A percentile compares a stretch with the other conserved stretches of the same genome.
phyloP scores from a whole-genome alignment of 73 alveolate genomes.

The Paraurostyla sp. region DNA sequence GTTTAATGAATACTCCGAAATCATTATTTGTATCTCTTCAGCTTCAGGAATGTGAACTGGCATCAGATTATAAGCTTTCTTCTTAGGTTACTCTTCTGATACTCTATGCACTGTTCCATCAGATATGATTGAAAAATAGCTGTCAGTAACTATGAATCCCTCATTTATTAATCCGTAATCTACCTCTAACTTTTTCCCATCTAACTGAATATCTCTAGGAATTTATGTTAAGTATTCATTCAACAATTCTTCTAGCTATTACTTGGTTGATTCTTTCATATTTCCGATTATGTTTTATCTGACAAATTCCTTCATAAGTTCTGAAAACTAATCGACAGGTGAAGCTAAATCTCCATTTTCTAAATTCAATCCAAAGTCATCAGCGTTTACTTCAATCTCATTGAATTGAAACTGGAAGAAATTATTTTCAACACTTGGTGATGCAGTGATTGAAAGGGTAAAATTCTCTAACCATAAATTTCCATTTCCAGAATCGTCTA shows the following conservation, averaged over 20 bases:
- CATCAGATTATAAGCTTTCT: conserved; percentile 4
- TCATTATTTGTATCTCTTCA: conserved; percentile 3
- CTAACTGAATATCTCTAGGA: background rate
- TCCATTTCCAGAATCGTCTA: conserved; percentile 20
- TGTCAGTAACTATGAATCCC: conserved; percentile 31
- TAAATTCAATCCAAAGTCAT: background rate
- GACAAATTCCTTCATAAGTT: background rate
- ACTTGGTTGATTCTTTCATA: background rate
- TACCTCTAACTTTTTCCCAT: background rate
- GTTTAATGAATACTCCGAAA: background rate
- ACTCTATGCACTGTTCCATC: conserved; percentile 38
- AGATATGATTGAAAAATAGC: background rate
- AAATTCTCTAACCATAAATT: background rate
- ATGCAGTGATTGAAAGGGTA: background rate
- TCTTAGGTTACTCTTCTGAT: too few relatives aligned
- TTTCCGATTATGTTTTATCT: background rate
- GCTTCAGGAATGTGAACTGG: conserved; percentile 24
- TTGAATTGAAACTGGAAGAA: background rate
- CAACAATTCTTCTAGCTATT: background rate
- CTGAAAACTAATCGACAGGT: background rate
- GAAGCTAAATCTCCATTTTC: conserved; percentile 6
- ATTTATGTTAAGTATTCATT: background rate
- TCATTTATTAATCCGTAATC: background rate
- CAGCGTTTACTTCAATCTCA: background rate
- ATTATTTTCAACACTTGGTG: background rate